Evolutionary conservation across 805 yeast genomes (phyloP), one percentile per base, ranked within the genome.

Genomic region (Nakazawaea anatomiae): DNA sequence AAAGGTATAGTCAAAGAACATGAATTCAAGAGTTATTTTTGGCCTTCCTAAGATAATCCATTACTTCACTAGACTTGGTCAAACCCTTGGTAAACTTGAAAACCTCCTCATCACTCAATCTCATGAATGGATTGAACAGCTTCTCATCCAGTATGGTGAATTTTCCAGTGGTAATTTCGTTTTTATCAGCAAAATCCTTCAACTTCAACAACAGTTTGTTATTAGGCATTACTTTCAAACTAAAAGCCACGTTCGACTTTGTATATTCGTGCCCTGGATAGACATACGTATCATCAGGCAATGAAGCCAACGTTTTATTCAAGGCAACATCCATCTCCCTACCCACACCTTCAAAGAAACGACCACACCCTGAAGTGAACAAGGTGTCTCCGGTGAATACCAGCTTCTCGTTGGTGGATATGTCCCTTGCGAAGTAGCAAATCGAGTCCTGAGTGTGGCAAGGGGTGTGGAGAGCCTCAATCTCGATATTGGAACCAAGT

Each of bases 211-310:
- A 70, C 0, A 86, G 85, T 5, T 62, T 58, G 43, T 71, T 74
- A 50, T 76, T 70, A 43, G 72, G 64, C 50, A 89, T 64, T 1
- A 87, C 80, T 2, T 83, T 75, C 56, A 80, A 76, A 18, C 94
- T 88, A 65, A 94, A 94, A 57, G 76, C 79, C 27, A 87, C 85
- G 64, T 94, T 92, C 29, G 87, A 75, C 58, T 74, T 77, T 5
- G 99, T 94, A 69, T 94, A 94, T 69, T 94, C 99, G 67, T 94
- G 99, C 2, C 99, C 99, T 2, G 97, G 92, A 62, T 81, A 92
- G 2, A 91, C 90, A 39, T 67, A 65, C 0, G 97, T 89, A 8
- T 81, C 85, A 25, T 70, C 67, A 0, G 96, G 91, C 48, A 92
- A 73, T 30, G 61, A 58, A 3, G 76, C 85, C 53, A 94, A 72